These are phyloP conservation scores for Myriosclerotinia scirpicola DNA, from an alignment of 2,329 filamentous ascomycete genomes.

Conservation along the genomic window DNA sequence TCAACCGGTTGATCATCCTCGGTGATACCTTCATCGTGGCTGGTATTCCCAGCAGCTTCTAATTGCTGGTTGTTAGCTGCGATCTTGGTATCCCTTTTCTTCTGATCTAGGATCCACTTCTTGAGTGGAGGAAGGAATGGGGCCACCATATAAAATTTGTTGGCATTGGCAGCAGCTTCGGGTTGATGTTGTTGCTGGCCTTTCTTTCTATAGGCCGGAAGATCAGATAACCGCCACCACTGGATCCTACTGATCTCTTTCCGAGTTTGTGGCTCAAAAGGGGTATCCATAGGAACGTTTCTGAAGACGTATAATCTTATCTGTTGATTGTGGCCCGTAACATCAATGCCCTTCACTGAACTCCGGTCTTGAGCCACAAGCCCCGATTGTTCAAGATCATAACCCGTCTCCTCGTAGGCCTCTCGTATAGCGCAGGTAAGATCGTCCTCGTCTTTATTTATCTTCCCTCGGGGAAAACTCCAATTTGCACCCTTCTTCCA, in stretches of 20 bases:
- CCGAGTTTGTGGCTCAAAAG: slow-evolving; percentile 85
- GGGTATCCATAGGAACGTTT: slow-evolving; percentile 79
- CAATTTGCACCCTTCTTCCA: slow-evolving; percentile 97
- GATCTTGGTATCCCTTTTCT: slow-evolving; percentile 64
- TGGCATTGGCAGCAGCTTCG: slow-evolving; percentile 59
- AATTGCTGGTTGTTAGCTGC: slow-evolving; percentile 46
- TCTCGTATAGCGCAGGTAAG: slow-evolving; percentile 91
- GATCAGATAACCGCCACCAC: slow-evolving; percentile 88
- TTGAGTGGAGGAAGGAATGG: slow-evolving; percentile 84
- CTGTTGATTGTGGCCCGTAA: slow-evolving; percentile 89
- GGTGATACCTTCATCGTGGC: slow-evolving; percentile 57
- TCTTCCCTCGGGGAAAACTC: slow-evolving; percentile 96
- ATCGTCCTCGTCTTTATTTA: slow-evolving; percentile 95
- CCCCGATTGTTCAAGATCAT: slow-evolving; percentile 74
- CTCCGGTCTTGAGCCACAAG: slow-evolving; percentile 67
- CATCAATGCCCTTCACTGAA: slow-evolving; percentile 79
- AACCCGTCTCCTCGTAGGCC: slow-evolving; percentile 94
- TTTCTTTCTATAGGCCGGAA: slow-evolving; percentile 73
- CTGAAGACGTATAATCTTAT: slow-evolving; percentile 91
- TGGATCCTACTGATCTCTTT: slow-evolving; percentile 98
- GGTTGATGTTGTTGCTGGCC: slow-evolving; percentile 58
- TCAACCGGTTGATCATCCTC: slow-evolving; percentile 56
- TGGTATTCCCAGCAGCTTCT: slow-evolving; percentile 44
- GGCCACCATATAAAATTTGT: slow-evolving; percentile 97
- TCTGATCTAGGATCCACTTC: slow-evolving; percentile 87